phyloP scores from a whole-genome alignment of 2,329 filamentous ascomycete species.

The Alternaria dauci region DNA sequence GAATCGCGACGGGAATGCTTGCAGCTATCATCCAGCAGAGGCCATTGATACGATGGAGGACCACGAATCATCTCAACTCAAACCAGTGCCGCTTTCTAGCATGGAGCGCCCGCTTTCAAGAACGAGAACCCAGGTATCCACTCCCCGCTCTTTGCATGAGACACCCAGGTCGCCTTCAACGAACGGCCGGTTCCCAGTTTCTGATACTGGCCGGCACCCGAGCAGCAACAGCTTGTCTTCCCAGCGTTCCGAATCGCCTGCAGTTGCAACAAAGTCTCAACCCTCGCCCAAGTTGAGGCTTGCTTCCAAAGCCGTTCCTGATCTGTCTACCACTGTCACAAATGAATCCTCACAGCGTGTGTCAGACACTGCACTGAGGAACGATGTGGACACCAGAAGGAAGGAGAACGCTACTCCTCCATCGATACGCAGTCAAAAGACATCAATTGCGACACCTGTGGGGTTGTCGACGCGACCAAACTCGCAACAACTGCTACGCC shows the following conservation, averaged over 20 bases:
- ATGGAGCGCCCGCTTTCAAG: conserved; percentile 8
- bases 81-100: neutral
- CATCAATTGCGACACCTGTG: conserved; percentile 2
- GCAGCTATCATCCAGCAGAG: neutral
- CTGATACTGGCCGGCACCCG: conserved; percentile 46
- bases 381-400: conserved; percentile 11
- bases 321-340: conserved; percentile 25
- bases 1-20: neutral
- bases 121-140: conserved; percentile 14
- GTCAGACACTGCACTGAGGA: conserved; percentile 13
- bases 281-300: conserved; percentile 19
- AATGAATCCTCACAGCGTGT: conserved; percentile 14
- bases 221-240: conserved; percentile 40
- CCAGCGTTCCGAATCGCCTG: conserved; percentile 22
- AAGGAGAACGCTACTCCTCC: conserved; percentile 40
- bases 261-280: conserved; percentile 24
- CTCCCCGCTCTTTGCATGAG: conserved; percentile 17
- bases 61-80: neutral
- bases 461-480: conserved; percentile 18
- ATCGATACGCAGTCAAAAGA: conserved; percentile 1
- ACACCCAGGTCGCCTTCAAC: conserved; percentile 48
- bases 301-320: conserved; percentile 28
- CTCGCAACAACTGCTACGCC: conserved; percentile 30
- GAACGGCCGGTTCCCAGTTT: conserved; percentile 56
- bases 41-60: neutral